phyloP scores from a whole-genome alignment of 176 grass and related monocot species.

The Triticum timopheevii region DNA sequence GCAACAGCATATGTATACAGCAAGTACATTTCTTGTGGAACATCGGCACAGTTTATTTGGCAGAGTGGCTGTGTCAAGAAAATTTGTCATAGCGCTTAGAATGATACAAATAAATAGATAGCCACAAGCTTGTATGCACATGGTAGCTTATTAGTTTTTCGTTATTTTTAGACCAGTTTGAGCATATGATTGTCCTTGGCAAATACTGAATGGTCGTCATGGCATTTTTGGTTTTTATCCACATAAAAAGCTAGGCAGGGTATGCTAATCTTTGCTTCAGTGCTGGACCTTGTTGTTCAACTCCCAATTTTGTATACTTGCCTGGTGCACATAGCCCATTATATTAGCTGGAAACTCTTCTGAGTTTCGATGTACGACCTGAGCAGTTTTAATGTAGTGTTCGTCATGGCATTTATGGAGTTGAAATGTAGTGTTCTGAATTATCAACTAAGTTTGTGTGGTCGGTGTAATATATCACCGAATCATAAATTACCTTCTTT shows the following conservation, averaged over 20 bases:
- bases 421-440: background rate
- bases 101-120: background rate
- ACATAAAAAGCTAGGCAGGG: background rate
- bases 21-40: background rate
- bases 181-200: background rate
- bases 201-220: background rate
- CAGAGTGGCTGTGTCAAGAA: slow-evolving; percentile 11
- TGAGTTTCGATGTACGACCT: background rate
- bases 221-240: background rate
- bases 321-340: background rate
- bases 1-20: background rate
- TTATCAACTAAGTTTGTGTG: background rate
- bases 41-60: background rate
- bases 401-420: no score
- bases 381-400: background rate
- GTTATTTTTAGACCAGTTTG: background rate
- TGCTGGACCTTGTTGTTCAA: background rate
- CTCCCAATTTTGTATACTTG: background rate
- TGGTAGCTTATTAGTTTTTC: background rate
- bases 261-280: background rate
- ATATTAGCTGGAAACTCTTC: background rate
- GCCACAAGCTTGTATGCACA: background rate
- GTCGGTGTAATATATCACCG: background rate
- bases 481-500: background rate
- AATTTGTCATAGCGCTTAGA: background rate